A percentile compares a stretch with the other conserved stretches of the same genome.
These are phyloP conservation scores for Raffaelea albimanens DNA, from an alignment of 2,329 filamentous ascomycete genomes.

Conservation along the genomic window DNA sequence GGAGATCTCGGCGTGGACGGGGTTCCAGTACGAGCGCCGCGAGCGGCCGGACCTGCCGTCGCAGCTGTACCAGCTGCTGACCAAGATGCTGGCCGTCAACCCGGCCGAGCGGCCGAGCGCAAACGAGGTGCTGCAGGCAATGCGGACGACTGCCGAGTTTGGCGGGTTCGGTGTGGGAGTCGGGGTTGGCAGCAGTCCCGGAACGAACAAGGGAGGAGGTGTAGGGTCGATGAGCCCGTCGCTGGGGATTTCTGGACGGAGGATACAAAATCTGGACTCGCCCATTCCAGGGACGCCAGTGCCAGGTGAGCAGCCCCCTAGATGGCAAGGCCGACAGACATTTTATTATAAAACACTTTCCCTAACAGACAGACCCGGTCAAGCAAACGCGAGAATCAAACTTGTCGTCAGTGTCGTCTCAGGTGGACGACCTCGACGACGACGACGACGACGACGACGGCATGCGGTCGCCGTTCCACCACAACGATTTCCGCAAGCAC, in stretches of 20 bases:
- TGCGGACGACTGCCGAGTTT: conserved; percentile 45
- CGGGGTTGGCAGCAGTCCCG: too few relatives aligned
- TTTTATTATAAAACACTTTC: too few relatives aligned
- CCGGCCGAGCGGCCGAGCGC: conserved; percentile 72
- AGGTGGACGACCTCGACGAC: conserved; percentile 21
- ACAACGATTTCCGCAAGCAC: conserved; percentile 23
- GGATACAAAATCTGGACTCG: conserved; percentile 48
- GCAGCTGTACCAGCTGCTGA: conserved; percentile 76
- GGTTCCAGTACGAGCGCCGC: conserved; percentile 69
- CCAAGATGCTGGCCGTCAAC: conserved; percentile 68
- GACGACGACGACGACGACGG: conserved; percentile 7
- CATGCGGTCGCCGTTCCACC: conserved; percentile 3
- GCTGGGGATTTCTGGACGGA: conserved; percentile 31
- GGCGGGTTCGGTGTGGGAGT: conserved; percentile 27
- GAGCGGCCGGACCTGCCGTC: conserved; percentile 75
- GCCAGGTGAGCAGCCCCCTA: conserved; percentile 32
- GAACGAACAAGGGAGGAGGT: too few relatives aligned
- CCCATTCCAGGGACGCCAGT: conserved; percentile 39
- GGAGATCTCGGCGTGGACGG: conserved; percentile 81
- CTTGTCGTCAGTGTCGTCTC: conserved; percentile 16
- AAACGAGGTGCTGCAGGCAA: conserved; percentile 70
- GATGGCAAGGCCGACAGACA: too few relatives aligned
- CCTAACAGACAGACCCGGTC: conserved; percentile 18
- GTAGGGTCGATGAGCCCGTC: too few relatives aligned
- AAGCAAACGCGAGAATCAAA: conserved; percentile 16